phyloP scores from a whole-genome alignment of 306 rosid species.

The Dryas octopetala region DNA sequence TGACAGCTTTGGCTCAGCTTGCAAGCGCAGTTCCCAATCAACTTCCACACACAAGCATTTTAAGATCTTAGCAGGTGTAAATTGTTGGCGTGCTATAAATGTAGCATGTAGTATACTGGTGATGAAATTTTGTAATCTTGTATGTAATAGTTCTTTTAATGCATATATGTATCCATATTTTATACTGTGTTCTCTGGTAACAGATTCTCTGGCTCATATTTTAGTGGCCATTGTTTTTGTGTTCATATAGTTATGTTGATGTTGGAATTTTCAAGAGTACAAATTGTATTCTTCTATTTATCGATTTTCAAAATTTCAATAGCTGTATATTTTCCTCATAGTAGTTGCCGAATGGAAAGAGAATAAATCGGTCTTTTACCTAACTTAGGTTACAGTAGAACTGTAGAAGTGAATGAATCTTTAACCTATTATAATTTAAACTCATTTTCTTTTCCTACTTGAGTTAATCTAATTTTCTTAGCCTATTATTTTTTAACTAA shows the following conservation, averaged over 20 bases:
- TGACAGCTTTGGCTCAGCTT: slow-evolving; percentile 33
- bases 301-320: no score
- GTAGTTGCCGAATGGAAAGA: no score
- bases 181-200: not conserved
- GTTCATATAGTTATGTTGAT: not conserved
- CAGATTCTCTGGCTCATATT: not conserved
- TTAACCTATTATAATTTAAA: no score
- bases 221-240: not conserved
- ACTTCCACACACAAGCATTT: slow-evolving; percentile 19
- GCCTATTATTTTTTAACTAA: no score
- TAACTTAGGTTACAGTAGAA: no score
- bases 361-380: no score
- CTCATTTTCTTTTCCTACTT: no score
- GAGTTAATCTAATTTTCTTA: no score
- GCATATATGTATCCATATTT: slow-evolving; percentile 14
- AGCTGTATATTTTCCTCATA: no score
- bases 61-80: slow-evolving; percentile 48
- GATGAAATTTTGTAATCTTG: slow-evolving; percentile 58
- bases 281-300: not conserved
- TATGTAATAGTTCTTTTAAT: slow-evolving; percentile 34
- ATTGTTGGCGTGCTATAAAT: slow-evolving; percentile 43
- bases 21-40: slow-evolving; percentile 39
- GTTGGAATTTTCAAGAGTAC: not conserved
- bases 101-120: slow-evolving; percentile 31
- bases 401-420: no score